Evolutionary conservation across 23 red algal species (phyloP).

Genomic region (Chondrus crispus): DNA sequence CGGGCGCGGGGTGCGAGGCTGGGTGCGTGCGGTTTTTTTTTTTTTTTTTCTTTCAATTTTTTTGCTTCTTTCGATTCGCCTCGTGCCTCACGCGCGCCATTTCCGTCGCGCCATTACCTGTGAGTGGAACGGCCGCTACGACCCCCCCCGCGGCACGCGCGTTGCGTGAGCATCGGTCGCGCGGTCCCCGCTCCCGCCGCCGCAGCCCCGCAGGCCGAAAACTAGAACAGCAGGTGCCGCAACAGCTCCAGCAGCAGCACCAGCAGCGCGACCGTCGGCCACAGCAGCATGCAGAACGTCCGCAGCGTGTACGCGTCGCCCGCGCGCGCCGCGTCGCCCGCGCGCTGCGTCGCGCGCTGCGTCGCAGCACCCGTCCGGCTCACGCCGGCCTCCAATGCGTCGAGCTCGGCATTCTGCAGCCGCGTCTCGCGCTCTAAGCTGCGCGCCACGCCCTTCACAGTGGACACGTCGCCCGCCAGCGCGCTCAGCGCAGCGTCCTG

Average conservation of each 20-base stretch:
- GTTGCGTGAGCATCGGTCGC: neutral
- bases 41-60: neutral
- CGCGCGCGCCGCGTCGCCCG: neutral
- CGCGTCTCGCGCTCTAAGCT: neutral
- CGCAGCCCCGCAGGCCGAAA: too few species aligned
- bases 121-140: neutral
- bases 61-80: neutral
- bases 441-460: neutral
- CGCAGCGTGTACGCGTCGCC: neutral
- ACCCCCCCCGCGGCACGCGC: neutral
- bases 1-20: neutral
- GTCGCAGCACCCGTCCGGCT: neutral
- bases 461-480: neutral
- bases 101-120: neutral
- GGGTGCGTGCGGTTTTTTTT: neutral
- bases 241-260: neutral
- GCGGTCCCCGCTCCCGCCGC: too few species aligned
- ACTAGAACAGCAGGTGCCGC: neutral
- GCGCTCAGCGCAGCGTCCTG: neutral
- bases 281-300: neutral
- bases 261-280: neutral
- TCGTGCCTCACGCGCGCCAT: neutral
- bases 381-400: neutral
- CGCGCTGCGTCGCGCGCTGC: neutral
- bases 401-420: neutral